Conservation (phyloP, 2,329 filamentous ascomycete species). For the Aspergillus sp. region DNA sequence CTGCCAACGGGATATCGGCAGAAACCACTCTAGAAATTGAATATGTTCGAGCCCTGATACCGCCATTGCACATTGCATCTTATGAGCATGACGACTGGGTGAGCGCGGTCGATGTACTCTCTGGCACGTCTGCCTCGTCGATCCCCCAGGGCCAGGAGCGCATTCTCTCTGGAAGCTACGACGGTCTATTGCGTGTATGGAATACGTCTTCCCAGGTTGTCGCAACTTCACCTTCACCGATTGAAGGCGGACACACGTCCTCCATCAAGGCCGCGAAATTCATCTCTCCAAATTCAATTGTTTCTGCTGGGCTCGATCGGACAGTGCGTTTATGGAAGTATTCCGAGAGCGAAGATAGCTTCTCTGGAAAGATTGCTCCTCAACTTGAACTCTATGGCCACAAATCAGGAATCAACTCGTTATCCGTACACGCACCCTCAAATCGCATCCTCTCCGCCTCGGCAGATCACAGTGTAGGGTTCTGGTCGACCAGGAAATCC, state of each 20-base stretch:
- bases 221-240: conserved; percentile 70
- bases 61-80: conserved; percentile 84
- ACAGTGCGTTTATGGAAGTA: conserved; percentile 92
- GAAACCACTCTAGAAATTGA: conserved; percentile 87
- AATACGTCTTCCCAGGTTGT: conserved; percentile 84
- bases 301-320: conserved; percentile 81
- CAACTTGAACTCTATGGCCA: conserved; percentile 85
- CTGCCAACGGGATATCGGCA: conserved; percentile 80
- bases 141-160: conserved; percentile 64
- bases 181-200: conserved; percentile 88
- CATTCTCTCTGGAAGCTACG: conserved; percentile 91
- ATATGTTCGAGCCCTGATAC: conserved; percentile 89
- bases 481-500: conserved; percentile 83
- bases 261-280: conserved; percentile 84
- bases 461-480: conserved; percentile 78
- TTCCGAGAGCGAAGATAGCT: conserved; percentile 65
- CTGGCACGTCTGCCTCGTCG: conserved; percentile 61
- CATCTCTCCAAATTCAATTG: conserved; percentile 76
- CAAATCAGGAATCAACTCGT: conserved; percentile 71
- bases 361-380: conserved; percentile 68
- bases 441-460: conserved; percentile 84
- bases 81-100: conserved; percentile 99
- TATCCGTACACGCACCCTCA: conserved; percentile 74
- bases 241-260: conserved; percentile 73
- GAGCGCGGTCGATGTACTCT: conserved; percentile 80